Evolutionary conservation across 176 grass and related monocot genomes (phyloP), one percentile per base, ranked within the genome.

Genomic region (Elymus sibiricus): DNA sequence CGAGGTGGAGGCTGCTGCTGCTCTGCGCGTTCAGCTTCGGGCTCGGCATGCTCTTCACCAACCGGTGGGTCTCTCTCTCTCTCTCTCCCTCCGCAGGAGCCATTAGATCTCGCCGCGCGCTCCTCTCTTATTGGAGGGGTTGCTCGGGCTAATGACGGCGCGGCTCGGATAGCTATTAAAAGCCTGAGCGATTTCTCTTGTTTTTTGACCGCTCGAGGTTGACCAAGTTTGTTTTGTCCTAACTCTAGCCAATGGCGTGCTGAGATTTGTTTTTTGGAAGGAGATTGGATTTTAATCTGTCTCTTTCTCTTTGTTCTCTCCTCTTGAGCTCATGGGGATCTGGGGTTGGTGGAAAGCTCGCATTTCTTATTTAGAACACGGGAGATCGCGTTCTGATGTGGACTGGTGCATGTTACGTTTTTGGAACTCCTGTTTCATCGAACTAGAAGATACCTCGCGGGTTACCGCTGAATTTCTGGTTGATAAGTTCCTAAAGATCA

Each of bases 1-100:
- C 84, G 21, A 90, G 88, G 84, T 95, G 93, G 94, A 90, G 70
- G 87, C 6, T 98, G 88, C 29, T 92, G 19, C 37, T 92, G 29
- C 85, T 95, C 58, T 98, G 91, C 86, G 51, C 92, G 47, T 93
- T 77, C 76, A 65, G 95, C 90, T 98, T 98, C 87, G 90, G 80
- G 53, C 83, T 98, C 66, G 95, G 95, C 61, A 90, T 98, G 93
- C 86, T 95, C 66, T 90, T 98, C 88, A 92, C 95, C 7, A 84
- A 92, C 81, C 92, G 89, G 95, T 98, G 29, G 13, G 78, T 86
- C 55, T 78, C 35, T 2, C 24, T 25, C 70, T 10, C 69, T 1
- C 53, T 46, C 38, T 15, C 22, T 37, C 39, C 28, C 29, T 14
- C 26, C 11, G 77, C 77, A 3, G 68, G 13, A 75, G 27, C 12